These are phyloP conservation scores for Daldinia bambusicola DNA, from an alignment of 495 filamentous ascomycete species.

Conservation along the genomic window DNA sequence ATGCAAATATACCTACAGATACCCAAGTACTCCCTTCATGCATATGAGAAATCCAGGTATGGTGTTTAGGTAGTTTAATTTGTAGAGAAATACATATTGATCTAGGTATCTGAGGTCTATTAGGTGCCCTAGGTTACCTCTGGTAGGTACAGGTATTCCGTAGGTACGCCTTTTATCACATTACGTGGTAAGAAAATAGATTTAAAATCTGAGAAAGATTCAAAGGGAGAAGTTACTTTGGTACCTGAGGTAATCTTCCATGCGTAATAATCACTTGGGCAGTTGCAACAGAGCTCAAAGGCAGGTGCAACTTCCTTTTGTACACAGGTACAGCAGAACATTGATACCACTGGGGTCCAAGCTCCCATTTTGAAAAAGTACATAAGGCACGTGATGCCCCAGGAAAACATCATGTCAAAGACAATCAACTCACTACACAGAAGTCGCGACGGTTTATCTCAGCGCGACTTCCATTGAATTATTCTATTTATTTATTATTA, in stretches of 20 bases:
- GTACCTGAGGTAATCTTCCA: not conserved
- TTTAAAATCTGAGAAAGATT: too few species aligned
- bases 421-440: constrained; percentile 1
- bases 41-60: too few species aligned
- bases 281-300: not conserved
- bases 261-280: not conserved
- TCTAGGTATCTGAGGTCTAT: too few species aligned
- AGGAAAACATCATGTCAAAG: not conserved
- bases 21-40: too few species aligned
- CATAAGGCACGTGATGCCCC: not conserved
- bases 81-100: too few species aligned
- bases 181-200: too few species aligned
- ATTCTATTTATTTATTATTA: not conserved
- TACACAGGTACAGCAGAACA: constrained; percentile 8
- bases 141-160: too few species aligned
- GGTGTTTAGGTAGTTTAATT: too few species aligned
- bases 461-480: not conserved
- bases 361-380: not conserved
- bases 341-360: constrained; percentile 5
- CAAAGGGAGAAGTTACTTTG: not conserved
- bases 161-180: too few species aligned
- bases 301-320: not conserved
- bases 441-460: not conserved
- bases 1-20: too few species aligned
- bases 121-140: too few species aligned